Base-by-base conservation (phyloP, 768 basidiomycete species). In the Lyophyllum shimeji region DNA sequence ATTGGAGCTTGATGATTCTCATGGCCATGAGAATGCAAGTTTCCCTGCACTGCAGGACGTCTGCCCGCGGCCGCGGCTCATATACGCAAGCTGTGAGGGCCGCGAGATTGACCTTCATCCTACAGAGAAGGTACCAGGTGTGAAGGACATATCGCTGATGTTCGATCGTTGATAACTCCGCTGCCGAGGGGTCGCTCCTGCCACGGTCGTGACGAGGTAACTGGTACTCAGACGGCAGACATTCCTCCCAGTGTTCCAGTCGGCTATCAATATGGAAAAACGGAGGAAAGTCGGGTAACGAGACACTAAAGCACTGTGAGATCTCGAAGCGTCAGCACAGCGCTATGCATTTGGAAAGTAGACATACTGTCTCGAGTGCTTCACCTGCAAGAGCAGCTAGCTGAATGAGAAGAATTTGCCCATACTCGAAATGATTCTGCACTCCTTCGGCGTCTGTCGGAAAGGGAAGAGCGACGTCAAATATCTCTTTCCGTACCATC, bases 81-180 rank as follows among this genome's bases (percentile, higher is more conserved):
- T 65, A 65, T 52, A 67, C 60, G 54, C 72, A 72, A 58, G 72
- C n/a, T n/a, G n/a, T 77, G 21, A 75, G 69, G 40, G 74, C 75
- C 7, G 76, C 70, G 18, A 80, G 67, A 60, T 77, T 75, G 2
- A 83, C 64, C 56, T 79, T 81, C 55, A 78, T 69, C 33, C 78
- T 73, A 8, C 67, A 73, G 23, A 74, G 69, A 24, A 79, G 68
- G 60, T 78, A 81, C 77, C 79, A 81, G 12, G 74, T 77, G 21
- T 74, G 71, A 24, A 82, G 70, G 15, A 70, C 72, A 60, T 77
- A 74, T 29, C 77, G 65, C 57, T 81, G 79, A 34, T 71, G 76
- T 12, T 71, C 60, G n/a, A 74, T 60, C 12, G 67, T 65, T 46
- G 64, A 56, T 18, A 68, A 61, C 33, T 78, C 76, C 15, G 65